Conservation (phyloP, 2,329 filamentous ascomycete species). For the Xylariaceae sp. region DNA sequence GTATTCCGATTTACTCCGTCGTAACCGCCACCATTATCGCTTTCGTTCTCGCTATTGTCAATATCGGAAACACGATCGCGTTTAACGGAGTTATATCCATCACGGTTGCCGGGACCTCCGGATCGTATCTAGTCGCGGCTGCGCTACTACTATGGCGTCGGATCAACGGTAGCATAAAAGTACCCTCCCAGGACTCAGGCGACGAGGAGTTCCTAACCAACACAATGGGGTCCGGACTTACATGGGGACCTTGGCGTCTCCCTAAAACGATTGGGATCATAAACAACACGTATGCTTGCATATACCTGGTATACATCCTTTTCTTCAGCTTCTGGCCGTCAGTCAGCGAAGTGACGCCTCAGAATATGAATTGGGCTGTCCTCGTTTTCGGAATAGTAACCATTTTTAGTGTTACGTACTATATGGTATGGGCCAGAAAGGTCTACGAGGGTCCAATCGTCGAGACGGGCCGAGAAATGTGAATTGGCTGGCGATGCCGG, state of each 20-base stretch:
- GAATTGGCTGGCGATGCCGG: no score
- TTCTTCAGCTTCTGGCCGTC: conserved; percentile 28
- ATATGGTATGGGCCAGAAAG: conserved; percentile 22
- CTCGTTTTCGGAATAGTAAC: conserved; percentile 19
- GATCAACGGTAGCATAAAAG: conserved; percentile 17
- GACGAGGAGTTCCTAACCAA: not conserved
- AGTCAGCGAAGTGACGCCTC: conserved; percentile 15
- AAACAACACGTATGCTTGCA: conserved; percentile 19
- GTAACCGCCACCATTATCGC: conserved; percentile 12
- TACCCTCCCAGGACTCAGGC: not conserved
- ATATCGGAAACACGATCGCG: conserved; percentile 19
- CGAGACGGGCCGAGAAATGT: no score
- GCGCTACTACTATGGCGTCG: conserved; percentile 11
- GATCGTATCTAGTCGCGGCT: conserved; percentile 18
- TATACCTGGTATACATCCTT: conserved; percentile 17
- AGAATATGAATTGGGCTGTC: conserved; percentile 23
- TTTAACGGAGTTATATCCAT: conserved; percentile 25
- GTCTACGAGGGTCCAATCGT: conserved; percentile 19
- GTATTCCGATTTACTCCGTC: conserved; percentile 25
- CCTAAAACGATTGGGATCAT: conserved; percentile 11
- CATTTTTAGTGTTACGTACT: conserved; percentile 23
- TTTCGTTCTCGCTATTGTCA: conserved; percentile 20
- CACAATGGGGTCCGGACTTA: conserved; percentile 1
- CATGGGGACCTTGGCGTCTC: conserved; percentile 23
- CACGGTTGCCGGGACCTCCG: conserved; percentile 21